Conservation (phyloP, 768 basidiomycete species). For the Cystobasidium tubakii region DNA sequence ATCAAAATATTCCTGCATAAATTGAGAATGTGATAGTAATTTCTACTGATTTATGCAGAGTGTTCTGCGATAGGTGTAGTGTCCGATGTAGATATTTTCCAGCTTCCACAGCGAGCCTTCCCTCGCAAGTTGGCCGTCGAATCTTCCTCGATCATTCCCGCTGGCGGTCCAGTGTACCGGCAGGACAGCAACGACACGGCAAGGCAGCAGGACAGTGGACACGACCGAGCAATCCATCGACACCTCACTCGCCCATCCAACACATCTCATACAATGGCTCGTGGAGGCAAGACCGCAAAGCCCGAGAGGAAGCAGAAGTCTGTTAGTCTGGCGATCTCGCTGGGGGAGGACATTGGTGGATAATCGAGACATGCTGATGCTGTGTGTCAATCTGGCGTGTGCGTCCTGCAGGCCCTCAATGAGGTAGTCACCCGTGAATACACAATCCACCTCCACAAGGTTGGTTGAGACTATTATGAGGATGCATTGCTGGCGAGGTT, state of each 20-base stretch:
- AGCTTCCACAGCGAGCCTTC: background rate
- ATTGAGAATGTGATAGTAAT: too few relatives aligned
- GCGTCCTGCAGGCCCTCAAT: constrained; percentile 33
- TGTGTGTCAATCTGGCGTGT: too few relatives aligned
- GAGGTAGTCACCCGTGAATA: constrained; percentile 61
- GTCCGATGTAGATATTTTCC: background rate
- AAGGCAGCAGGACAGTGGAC: background rate
- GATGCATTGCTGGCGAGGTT: constrained; percentile 31
- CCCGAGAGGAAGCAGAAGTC: constrained; percentile 26
- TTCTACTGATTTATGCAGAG: background rate
- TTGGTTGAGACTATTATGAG: constrained; percentile 37
- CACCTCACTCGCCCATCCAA: background rate
- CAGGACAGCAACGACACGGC: too few relatives aligned
- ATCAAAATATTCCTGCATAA: too few relatives aligned
- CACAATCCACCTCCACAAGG: constrained; percentile 56
- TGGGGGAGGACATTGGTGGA: background rate
- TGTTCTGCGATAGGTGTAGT: background rate
- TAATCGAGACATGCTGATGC: background rate
- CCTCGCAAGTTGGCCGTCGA: too few relatives aligned
- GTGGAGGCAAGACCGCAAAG: constrained; percentile 11
- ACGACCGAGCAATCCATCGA: background rate
- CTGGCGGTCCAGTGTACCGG: background rate
- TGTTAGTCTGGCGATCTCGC: background rate
- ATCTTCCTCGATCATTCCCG: background rate
- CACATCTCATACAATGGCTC: constrained; percentile 6